These are phyloP conservation scores for Sungouiella thailandica DNA, from an alignment of 805 yeast genomes.

Conservation along the genomic window DNA sequence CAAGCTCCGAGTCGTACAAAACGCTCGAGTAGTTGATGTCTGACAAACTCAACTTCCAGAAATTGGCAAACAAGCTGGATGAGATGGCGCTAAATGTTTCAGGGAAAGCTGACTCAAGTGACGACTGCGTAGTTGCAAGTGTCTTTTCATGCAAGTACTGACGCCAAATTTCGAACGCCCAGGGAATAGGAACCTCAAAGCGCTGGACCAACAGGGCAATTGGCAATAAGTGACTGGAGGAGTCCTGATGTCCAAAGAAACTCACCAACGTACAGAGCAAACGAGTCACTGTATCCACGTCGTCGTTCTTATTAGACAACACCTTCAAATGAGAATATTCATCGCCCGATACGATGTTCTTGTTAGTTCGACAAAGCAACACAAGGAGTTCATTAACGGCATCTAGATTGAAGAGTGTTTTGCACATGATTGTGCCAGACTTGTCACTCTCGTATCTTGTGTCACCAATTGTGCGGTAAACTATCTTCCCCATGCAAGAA, in stretches of 20 bases:
- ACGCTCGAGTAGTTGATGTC: constrained; percentile 56
- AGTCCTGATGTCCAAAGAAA: constrained; percentile 39
- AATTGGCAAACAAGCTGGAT: constrained; percentile 46
- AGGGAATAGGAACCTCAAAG: constrained; percentile 46
- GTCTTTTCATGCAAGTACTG: constrained; percentile 27
- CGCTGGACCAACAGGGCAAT: constrained; percentile 36
- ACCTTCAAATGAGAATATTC: constrained; percentile 57
- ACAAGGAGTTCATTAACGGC: constrained; percentile 61
- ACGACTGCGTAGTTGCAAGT: constrained; percentile 7
- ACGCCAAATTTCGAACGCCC: constrained; percentile 84
- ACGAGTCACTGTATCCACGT: constrained; percentile 60
- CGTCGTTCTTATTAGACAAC: constrained; percentile 68
- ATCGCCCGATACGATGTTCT: constrained; percentile 28
- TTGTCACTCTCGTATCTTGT: constrained; percentile 42
- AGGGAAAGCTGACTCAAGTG: not conserved
- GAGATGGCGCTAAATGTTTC: not conserved
- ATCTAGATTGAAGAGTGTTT: constrained; percentile 38
- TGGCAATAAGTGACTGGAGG: constrained; percentile 29
- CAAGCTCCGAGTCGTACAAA: constrained; percentile 46
- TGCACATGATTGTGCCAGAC: constrained; percentile 49
- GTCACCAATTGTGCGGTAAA: constrained; percentile 57
- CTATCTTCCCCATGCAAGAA: constrained; percentile 47
- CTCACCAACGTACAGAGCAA: constrained; percentile 56
- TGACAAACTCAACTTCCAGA: constrained; percentile 71
- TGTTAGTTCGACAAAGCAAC: constrained; percentile 48